Base-by-base conservation (phyloP, 768 basidiomycete species). In the Hydnomerulius pinastri region DNA sequence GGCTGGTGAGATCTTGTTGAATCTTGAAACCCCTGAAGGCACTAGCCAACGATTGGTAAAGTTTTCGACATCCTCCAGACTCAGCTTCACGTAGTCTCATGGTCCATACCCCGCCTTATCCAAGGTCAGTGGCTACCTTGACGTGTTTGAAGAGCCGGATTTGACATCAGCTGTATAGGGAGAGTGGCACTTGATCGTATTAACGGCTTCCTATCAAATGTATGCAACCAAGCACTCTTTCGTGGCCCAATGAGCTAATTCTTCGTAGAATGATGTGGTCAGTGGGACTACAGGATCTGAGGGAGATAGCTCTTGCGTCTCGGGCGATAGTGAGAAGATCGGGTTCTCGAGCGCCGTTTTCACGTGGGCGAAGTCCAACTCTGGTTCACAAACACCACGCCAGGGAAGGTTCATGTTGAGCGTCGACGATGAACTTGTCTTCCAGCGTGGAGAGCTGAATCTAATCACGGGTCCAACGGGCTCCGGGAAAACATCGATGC, bases 401-500 rank as follows among this genome's bases (percentile, higher is more conserved):
- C 7, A 71, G 32, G 71, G 79, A 25, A 72, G 61, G 36, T 86
- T 83, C 62, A 59, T 63, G 15, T 73, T 87, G 6, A 64, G 64
- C 9, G 69, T 86, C 40, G 69, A 77, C 0, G 82, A 73, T 24
- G 78, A 83, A 38, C 57, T 86, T 3, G 39, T 74, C 4, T 87
- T 87, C 72, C 72, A 73, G 53, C 71, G 62, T 6, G 76, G 75
- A 5, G 57, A 66, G 43, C 74, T 83, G 42, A 85, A 86, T 56
- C 66, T 84, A 30, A 75, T 86, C 9, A 69, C 83, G 25, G 83
- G 84, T 0, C 79, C 81, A 6, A 83, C 83, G 38, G 74, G 74
- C 1, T 78, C 76, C 2, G 85, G 84, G 4, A 87, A 85, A 65
- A 85, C 85, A 0, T 83, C 81, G 0, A 63, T 85, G 21, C 68